These are phyloP conservation scores for Malus hybrid DNA, from an alignment of 331 rosid genomes.

Conservation along the genomic window DNA sequence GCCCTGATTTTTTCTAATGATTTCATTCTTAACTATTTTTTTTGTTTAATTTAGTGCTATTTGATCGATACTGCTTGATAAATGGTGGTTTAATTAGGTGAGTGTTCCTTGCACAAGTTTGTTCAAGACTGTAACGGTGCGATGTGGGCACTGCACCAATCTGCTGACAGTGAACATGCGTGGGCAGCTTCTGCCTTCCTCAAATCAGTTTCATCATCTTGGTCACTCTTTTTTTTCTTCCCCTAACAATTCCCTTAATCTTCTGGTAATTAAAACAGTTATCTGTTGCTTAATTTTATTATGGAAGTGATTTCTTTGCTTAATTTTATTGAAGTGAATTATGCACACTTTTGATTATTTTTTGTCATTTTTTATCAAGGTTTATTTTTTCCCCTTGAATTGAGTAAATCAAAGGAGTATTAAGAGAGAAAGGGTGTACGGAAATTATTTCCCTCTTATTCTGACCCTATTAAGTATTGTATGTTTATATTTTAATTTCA, in stretches of 20 bases:
- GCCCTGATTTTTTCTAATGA: neutral
- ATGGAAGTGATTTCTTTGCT: no score
- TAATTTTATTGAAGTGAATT: no score
- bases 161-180: slow-evolving; percentile 90
- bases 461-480: no score
- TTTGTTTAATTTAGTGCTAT: neutral
- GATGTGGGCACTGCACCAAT: slow-evolving; percentile 98
- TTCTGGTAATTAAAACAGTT: slow-evolving; percentile 36
- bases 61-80: no score
- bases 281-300: neutral
- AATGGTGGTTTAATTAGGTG: slow-evolving; percentile 35
- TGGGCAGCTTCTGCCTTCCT: slow-evolving; percentile 66
- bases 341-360: no score
- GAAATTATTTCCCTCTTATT: no score
- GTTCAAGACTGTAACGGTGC: slow-evolving; percentile 89
- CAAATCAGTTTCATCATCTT: slow-evolving; percentile 72
- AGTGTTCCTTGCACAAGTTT: slow-evolving; percentile 93
- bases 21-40: neutral
- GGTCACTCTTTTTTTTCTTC: slow-evolving; percentile 79
- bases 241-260: slow-evolving; percentile 48
- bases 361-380: no score
- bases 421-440: no score
- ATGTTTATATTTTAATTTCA: no score
- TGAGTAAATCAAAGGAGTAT: no score
- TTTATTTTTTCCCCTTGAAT: no score